A percentile compares a stretch with the other conserved stretches of the same genome.
Evolutionary conservation across 2,329 filamentous ascomycete species (phyloP).

Genomic region (Claviceps africana): DNA sequence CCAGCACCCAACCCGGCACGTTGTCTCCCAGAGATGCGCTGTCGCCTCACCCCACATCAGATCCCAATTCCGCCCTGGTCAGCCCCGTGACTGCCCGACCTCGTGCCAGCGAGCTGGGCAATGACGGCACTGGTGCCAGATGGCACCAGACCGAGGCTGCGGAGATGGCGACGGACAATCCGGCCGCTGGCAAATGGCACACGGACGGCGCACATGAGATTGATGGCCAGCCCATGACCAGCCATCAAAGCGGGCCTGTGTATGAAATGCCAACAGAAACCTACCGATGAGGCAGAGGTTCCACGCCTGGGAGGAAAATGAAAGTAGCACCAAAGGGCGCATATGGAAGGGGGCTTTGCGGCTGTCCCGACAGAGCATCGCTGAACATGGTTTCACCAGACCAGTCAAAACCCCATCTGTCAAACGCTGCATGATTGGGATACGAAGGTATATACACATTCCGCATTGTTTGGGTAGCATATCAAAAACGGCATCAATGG

Average conservation of each 20-base stretch:
- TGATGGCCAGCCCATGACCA: slow-evolving; percentile 21
- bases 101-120: slow-evolving; percentile 9
- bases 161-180: slow-evolving; percentile 21
- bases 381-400: neutral
- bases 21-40: slow-evolving; percentile 10
- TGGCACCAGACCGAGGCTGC: slow-evolving; percentile 8
- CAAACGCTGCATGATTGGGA: neutral
- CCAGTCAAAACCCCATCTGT: neutral
- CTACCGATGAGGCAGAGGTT: slow-evolving; percentile 16
- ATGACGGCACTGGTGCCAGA: slow-evolving; percentile 4
- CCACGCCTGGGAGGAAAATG: neutral
- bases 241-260: slow-evolving; percentile 21
- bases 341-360: neutral
- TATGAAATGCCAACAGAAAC: slow-evolving; percentile 29
- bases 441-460: neutral
- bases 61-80: slow-evolving; percentile 7
- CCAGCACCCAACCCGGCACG: slow-evolving; percentile 7
- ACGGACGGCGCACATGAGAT: slow-evolving; percentile 24
- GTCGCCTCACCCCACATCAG: slow-evolving; percentile 15
- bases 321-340: neutral
- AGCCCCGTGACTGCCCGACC: slow-evolving; percentile 6
- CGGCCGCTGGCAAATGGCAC: slow-evolving; percentile 19
- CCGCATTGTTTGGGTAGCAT: neutral
- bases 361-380: neutral
- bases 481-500: neutral